Evolutionary conservation across 2,329 filamentous ascomycete species (phyloP), one percentile per base, ranked within the genome.

Genomic region (Chaetoscypha palmicola): DNA sequence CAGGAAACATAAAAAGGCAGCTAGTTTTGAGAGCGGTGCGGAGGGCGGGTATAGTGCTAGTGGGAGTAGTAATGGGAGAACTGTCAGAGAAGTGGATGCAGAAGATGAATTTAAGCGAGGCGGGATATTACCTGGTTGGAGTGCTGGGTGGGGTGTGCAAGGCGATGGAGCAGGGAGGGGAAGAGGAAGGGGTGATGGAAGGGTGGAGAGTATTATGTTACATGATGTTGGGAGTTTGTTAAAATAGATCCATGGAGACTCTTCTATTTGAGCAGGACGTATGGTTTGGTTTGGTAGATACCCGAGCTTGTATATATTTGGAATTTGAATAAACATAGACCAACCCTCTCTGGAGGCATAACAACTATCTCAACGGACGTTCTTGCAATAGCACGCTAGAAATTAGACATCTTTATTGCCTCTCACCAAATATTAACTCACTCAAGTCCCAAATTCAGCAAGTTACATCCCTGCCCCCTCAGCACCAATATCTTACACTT

Each of bases 141-240:
- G 56, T 7, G 50, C 48, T 5, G 55, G 57, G 0, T 60, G 57
- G 57, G 49, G 40, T 5, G 57, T 58, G 9, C 55, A 58, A 26
- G 47, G 44, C 22, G 46, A 49, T 37, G 24, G 42, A 5, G 37
- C 38, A 14, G 37, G 36, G 3, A 36, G 43, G n/a, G 46, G 34
- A 10, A 50, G 47, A 36, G 46, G 38, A 4, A 41, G 40, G 10
- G 33, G 34, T 3, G 39, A 46, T 22, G 45, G 37, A 8, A 50
- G 48, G 35, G 44, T 55, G 4, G 53, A 60, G 38, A 55, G 48
- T 44, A 57, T 60, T 31, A 50, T 49, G 50, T 41, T 60, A 16
- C 41, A 55, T 36, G 58, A 60, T 52, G 56, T 60, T 21, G 56
- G 56, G 17, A 55, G 41, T 14, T 34, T 60, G 14, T 38, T 58